Conservation (phyloP, 768 basidiomycete species). For the Amanita rimosa region DNA sequence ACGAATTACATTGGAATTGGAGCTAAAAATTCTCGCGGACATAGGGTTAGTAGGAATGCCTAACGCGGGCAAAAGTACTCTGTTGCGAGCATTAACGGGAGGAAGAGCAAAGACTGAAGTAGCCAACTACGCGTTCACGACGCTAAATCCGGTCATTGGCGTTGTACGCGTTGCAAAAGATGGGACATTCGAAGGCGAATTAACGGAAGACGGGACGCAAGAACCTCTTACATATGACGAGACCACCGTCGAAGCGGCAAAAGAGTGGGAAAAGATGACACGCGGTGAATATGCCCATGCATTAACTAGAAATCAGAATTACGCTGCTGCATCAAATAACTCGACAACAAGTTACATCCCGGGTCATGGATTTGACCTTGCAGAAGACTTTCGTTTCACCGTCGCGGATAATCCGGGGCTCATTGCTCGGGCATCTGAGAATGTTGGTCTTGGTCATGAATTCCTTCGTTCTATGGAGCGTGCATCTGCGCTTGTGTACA, state of each 20-base stretch:
- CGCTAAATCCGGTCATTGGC: slow-evolving; percentile 87
- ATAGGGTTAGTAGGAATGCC: slow-evolving; percentile 96
- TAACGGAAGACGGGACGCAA: slow-evolving; percentile 14
- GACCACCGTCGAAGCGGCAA: slow-evolving; percentile 43
- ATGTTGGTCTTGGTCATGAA: slow-evolving; percentile 87
- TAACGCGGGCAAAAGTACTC: slow-evolving; percentile 88
- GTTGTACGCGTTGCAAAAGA: slow-evolving; percentile 79
- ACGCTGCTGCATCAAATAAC: slow-evolving; percentile 12
- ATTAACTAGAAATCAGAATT: slow-evolving; percentile 37
- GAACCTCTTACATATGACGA: slow-evolving; percentile 51
- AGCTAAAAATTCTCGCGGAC: slow-evolving; percentile 90
- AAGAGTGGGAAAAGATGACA: slow-evolving; percentile 32
- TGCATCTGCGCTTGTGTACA: slow-evolving; percentile 81
- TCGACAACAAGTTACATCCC: slow-evolving; percentile 9
- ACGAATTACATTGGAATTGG: slow-evolving; percentile 70
- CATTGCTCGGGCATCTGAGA: slow-evolving; percentile 72
- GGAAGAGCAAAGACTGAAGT: slow-evolving; percentile 77
- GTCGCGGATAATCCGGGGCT: slow-evolving; percentile 97
- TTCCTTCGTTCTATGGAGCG: slow-evolving; percentile 92
- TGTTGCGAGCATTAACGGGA: slow-evolving; percentile 82
- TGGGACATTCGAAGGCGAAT: slow-evolving; percentile 58
- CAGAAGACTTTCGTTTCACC: slow-evolving; percentile 82
- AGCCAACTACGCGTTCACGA: slow-evolving; percentile 90
- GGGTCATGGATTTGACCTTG: slow-evolving; percentile 44
- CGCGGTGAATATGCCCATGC: slow-evolving; percentile 41